Percentiles rank a stretch among this genome's conserved stretches.
Evolutionary conservation across 2,329 filamentous ascomycete genomes (phyloP).

Genomic region (Emergomyces orientalis): DNA sequence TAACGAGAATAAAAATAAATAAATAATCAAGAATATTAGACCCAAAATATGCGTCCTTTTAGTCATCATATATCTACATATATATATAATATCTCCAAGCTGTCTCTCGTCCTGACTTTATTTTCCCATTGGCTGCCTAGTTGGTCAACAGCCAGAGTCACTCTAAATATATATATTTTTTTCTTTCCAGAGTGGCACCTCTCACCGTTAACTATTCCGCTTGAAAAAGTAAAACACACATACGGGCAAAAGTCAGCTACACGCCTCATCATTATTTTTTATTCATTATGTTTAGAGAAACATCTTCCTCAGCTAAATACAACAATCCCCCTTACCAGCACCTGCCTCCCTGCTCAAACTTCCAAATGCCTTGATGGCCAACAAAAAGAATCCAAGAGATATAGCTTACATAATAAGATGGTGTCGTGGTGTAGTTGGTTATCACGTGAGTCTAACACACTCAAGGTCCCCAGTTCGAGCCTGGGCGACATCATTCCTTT

Average conservation of each 20-base stretch:
- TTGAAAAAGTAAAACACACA: background rate
- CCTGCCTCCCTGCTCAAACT: too few species aligned
- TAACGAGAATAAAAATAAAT: background rate
- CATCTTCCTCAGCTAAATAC: background rate
- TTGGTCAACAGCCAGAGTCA: background rate
- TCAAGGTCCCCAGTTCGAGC: conserved; percentile 13
- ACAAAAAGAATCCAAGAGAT: background rate
- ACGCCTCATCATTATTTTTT: background rate
- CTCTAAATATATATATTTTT: background rate
- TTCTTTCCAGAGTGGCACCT: background rate
- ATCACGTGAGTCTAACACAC: conserved; percentile 15
- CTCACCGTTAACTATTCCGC: background rate
- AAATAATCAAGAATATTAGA: background rate
- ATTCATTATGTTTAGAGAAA: background rate
- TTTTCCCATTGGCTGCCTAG: background rate
- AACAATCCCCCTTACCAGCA: too few species aligned
- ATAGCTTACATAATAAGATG: background rate
- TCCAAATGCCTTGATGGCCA: background rate
- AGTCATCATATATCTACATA: background rate
- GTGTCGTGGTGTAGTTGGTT: conserved; percentile 13
- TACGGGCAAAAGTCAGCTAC: background rate
- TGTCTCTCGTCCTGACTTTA: background rate
- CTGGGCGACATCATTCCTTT: conserved; percentile 10
- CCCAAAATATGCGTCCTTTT: background rate
- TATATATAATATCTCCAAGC: background rate